phyloP scores from a whole-genome alignment of 345 rosid genomes.

The Hibiscus mutabilis region DNA sequence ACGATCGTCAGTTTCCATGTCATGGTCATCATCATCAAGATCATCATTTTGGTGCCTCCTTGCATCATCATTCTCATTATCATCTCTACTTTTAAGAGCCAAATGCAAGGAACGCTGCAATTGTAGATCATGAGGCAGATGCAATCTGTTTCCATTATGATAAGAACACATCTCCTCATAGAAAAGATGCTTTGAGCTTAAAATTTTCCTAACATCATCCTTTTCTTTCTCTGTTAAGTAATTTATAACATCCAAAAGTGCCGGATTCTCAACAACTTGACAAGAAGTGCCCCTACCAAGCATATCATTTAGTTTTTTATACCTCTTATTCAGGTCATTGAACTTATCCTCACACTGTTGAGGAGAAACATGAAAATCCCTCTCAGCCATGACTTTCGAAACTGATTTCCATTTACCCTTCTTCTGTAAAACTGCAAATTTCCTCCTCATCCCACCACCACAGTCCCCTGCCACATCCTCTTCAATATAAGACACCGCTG shows the following conservation, averaged over 20 bases:
- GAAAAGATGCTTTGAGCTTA: constrained; percentile 85
- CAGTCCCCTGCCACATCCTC: constrained; percentile 56
- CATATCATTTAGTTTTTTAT: constrained; percentile 61
- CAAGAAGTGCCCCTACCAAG: constrained; percentile 93
- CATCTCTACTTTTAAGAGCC: constrained; percentile 75
- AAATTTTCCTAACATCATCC: constrained; percentile 76
- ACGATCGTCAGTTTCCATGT: constrained; percentile 60
- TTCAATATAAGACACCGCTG: constrained; percentile 79
- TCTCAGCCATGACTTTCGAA: constrained; percentile 73
- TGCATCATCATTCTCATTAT: constrained; percentile 52
- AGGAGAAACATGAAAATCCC: constrained; percentile 77
- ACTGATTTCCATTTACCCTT: constrained; percentile 44
- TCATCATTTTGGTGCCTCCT: constrained; percentile 56
- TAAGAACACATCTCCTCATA: constrained; percentile 98
- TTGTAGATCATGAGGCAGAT: constrained; percentile 81
- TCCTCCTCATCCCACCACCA: constrained; percentile 50
- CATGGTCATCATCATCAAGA: constrained; percentile 73
- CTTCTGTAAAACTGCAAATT: constrained; percentile 68
- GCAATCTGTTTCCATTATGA: constrained; percentile 75
- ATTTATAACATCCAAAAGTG: constrained; percentile 64
- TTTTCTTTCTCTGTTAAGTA: constrained; percentile 68
- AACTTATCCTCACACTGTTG: constrained; percentile 77
- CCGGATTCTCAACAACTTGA: constrained; percentile 83
- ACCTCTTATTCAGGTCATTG: constrained; percentile 1
- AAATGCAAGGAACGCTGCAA: constrained; percentile 68